Conservation (phyloP, 257 asterid species). For the Paulownia fortunei region DNA sequence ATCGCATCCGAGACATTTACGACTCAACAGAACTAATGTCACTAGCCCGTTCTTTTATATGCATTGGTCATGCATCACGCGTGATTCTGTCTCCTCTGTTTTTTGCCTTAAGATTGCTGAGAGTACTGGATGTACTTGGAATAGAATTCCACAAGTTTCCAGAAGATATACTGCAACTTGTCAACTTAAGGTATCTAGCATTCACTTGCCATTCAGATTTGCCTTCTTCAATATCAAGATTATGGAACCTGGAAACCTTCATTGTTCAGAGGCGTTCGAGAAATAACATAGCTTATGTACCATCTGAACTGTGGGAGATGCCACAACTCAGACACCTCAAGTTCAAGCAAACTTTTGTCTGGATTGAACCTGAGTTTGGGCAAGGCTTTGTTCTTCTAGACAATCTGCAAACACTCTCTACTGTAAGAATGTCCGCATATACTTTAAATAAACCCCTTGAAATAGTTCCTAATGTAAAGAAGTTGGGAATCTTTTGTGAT, state of each 20-base stretch:
- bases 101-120: neutral
- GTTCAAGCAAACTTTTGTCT: neutral
- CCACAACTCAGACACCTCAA: neutral
- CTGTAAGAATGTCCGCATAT: too few relatives aligned
- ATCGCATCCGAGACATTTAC: too few relatives aligned
- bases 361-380: neutral
- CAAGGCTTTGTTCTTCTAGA: neutral
- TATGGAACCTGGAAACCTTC: neutral
- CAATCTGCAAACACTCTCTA: neutral
- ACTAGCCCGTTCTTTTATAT: neutral
- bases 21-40: neutral
- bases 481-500: constrained; percentile 10
- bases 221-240: neutral
- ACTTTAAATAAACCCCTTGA: neutral
- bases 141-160: neutral
- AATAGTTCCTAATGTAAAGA: neutral
- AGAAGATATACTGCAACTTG: too few relatives aligned
- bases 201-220: neutral
- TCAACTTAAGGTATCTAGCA: too few relatives aligned
- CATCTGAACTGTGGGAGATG: neutral
- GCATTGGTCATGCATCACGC: neutral
- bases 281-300: too few relatives aligned
- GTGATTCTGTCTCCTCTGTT: neutral
- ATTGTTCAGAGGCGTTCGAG: neutral
- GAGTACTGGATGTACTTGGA: neutral